phyloP scores from a whole-genome alignment of 257 asterid genomes.

The Plantago ovata region DNA sequence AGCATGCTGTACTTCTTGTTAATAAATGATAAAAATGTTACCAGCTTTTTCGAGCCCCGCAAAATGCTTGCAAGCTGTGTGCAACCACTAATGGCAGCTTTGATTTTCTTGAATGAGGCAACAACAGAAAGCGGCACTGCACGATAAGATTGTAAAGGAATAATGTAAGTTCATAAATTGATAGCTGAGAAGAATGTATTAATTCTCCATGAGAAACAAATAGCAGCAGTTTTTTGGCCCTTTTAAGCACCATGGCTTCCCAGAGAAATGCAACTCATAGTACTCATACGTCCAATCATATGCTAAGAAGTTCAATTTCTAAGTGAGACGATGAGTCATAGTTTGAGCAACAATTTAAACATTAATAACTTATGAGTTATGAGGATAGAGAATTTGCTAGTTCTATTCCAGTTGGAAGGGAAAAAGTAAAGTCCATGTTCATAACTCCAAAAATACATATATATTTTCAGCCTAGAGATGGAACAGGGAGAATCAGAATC shows the following conservation, averaged over 20 bases:
- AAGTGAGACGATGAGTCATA: no score
- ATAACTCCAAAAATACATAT: no score
- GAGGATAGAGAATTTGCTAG: no score
- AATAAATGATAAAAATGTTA: slow-evolving; percentile 14
- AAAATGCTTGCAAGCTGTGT: slow-evolving; percentile 69
- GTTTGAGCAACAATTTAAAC: no score
- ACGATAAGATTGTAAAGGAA: slow-evolving; percentile 18
- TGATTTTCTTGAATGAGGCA: slow-evolving; percentile 79
- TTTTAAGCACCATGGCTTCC: background rate
- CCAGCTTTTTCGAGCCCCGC: slow-evolving; percentile 64
- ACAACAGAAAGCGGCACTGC: slow-evolving; percentile 80
- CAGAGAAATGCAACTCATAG: background rate
- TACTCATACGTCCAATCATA: background rate
- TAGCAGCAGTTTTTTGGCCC: background rate
- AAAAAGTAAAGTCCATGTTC: no score
- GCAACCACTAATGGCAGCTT: slow-evolving; percentile 45
- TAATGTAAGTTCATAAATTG: slow-evolving; percentile 5
- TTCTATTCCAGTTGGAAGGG: no score
- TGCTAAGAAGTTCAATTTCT: background rate
- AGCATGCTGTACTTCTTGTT: no score
- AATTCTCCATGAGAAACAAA: background rate
- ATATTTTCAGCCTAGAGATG: no score
- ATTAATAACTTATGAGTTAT: no score
- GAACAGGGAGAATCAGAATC: no score
- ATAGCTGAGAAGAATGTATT: background rate